Percentiles rank a stretch among this genome's conserved stretches.
phyloP scores from a whole-genome alignment of 2,329 filamentous ascomycete species.

The Monosporascus sp. region DNA sequence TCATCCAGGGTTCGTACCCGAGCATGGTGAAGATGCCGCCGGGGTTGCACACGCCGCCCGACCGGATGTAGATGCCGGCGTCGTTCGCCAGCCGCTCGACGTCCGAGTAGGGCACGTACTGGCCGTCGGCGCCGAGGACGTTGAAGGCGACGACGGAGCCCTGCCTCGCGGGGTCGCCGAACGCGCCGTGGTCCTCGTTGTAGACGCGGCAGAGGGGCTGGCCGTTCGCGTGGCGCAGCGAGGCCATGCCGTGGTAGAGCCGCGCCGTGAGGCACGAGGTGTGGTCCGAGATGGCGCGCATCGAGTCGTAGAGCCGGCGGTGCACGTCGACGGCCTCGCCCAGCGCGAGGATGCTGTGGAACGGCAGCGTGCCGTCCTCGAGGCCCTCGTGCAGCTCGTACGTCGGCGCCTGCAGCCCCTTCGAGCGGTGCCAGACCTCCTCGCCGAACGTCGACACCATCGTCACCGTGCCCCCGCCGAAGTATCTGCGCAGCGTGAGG shows the following conservation, averaged over 20 bases:
- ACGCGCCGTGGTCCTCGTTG: conserved; percentile 41
- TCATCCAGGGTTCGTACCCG: conserved; percentile 48
- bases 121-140: conserved; percentile 45
- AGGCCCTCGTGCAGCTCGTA: conserved; percentile 53
- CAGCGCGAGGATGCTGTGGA: conserved; percentile 60
- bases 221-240: conserved; percentile 50
- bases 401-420: conserved; percentile 32
- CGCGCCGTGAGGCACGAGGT: conserved; percentile 46
- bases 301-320: conserved; percentile 48
- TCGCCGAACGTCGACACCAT: conserved; percentile 49
- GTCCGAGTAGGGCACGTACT: conserved; percentile 49
- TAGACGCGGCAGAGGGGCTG: conserved; percentile 48
- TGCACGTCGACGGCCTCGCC: conserved; percentile 55
- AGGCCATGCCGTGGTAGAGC: conserved; percentile 42
- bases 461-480: conserved; percentile 62
- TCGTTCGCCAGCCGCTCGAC: conserved; percentile 55
- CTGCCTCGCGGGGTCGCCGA: conserved; percentile 47
- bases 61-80: conserved; percentile 53
- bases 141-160: conserved; percentile 63
- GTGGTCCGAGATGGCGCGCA: conserved; percentile 54
- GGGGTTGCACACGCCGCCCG: conserved; percentile 48
- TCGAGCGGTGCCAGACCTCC: conserved; percentile 49
- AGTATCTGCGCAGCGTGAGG: conserved; percentile 52
- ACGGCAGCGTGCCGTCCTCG: conserved; percentile 63
- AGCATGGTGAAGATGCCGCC: conserved; percentile 42